A percentile compares a stretch with the other conserved stretches of the same genome.
These are phyloP conservation scores for Carex myosuroides DNA, from an alignment of 176 grass and related monocot species.

Conservation along the genomic window DNA sequence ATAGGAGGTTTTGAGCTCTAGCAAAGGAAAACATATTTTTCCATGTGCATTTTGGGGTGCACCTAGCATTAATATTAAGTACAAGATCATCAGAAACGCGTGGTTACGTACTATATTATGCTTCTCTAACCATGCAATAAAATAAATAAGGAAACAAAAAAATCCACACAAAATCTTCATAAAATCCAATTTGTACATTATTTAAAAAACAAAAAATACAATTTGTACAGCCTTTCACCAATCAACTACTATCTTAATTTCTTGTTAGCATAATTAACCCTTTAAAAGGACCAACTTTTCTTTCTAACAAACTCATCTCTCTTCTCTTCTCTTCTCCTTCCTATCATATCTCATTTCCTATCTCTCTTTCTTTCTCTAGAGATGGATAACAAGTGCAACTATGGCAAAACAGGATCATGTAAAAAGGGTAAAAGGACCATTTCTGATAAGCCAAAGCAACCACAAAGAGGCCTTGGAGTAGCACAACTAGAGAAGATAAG, in stretches of 20 bases:
- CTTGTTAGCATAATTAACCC: neutral
- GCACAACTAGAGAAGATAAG: slow-evolving; percentile 29
- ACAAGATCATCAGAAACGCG: slow-evolving; percentile 7
- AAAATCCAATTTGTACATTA: slow-evolving; percentile 13
- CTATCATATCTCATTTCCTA: neutral
- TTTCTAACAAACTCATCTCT: neutral
- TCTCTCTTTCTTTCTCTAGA: neutral
- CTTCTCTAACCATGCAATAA: slow-evolving; percentile 21
- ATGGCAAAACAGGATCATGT: slow-evolving; percentile 10
- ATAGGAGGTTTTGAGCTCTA: neutral
- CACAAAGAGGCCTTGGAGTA: slow-evolving; percentile 33
- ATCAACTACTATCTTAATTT: neutral
- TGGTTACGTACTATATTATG: slow-evolving; percentile 18
- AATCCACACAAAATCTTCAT: slow-evolving; percentile 20
- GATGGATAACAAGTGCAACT: slow-evolving; percentile 22
- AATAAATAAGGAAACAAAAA: slow-evolving; percentile 9
- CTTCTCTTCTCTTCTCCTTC: neutral
- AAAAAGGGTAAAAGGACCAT: slow-evolving; percentile 13
- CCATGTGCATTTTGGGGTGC: neutral
- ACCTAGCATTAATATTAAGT: neutral
- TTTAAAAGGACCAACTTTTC: neutral
- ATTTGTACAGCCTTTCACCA: neutral
- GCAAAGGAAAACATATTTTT: neutral
- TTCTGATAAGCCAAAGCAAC: slow-evolving; percentile 23
- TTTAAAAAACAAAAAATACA: slow-evolving; percentile 1